Conservation (phyloP, 768 basidiomycete species). For the Lentinula guzmanii region DNA sequence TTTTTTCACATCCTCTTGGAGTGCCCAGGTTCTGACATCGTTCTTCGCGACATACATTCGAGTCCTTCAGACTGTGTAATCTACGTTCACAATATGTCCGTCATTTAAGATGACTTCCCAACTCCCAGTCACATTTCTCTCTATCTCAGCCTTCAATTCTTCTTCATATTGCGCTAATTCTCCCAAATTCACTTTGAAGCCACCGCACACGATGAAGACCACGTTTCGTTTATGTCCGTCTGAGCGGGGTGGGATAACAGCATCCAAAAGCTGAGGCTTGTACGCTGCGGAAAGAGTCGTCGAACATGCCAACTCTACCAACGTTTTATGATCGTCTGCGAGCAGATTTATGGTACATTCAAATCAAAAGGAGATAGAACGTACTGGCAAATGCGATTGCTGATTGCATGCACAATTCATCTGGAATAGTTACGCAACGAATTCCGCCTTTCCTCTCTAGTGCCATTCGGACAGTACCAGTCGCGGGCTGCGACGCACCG, state of each 20-base stretch:
- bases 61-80: slow-evolving; percentile 5
- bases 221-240: slow-evolving; percentile 27
- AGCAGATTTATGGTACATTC: neutral
- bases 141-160: slow-evolving; percentile 28
- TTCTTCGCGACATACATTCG: neutral
- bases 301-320: slow-evolving; percentile 72
- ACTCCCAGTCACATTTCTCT: slow-evolving; percentile 13
- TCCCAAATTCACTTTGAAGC: slow-evolving; percentile 57
- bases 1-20: neutral
- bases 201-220: slow-evolving; percentile 70
- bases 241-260: slow-evolving; percentile 31
- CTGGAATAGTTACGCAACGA: slow-evolving; percentile 55
- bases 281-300: slow-evolving; percentile 67
- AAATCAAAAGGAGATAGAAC: slow-evolving; percentile 11
- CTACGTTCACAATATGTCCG: slow-evolving; percentile 27
- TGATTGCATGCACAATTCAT: slow-evolving; percentile 64
- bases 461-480: slow-evolving; percentile 60
- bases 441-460: slow-evolving; percentile 52
- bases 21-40: neutral
- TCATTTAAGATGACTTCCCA: slow-evolving; percentile 37
- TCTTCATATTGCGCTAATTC: slow-evolving; percentile 45
- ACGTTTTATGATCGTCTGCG: slow-evolving; percentile 70
- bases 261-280: slow-evolving; percentile 46
- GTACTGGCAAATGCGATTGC: slow-evolving; percentile 53
- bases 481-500: slow-evolving; percentile 61